These are phyloP conservation scores for Nigrospora osmanthi DNA, from an alignment of 2,329 filamentous ascomycete species.

Conservation along the genomic window DNA sequence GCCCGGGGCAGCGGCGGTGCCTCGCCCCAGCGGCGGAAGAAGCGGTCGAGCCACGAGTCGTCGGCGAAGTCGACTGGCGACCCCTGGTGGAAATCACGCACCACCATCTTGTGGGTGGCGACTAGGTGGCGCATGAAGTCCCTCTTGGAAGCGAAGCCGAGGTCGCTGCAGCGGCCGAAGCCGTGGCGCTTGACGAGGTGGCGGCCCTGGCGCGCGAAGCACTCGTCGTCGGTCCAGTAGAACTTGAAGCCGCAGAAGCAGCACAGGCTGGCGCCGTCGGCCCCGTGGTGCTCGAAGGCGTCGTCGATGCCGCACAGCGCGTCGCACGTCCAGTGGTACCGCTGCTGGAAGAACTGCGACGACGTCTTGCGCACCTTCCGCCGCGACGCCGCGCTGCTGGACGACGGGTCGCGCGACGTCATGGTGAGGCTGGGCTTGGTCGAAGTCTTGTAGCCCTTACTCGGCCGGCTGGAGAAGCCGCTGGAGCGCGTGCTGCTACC, in stretches of 20 bases:
- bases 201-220: background rate
- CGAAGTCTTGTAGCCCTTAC: no score
- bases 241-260: conserved; percentile 1
- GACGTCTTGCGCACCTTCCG: no score
- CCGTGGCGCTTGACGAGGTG: conserved; percentile 1
- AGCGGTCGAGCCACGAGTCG: background rate
- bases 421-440: no score
- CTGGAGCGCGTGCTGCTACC: no score
- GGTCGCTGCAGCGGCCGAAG: background rate
- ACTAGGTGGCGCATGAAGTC: background rate
- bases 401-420: no score
- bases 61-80: background rate
- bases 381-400: no score
- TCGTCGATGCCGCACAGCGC: background rate
- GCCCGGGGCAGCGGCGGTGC: background rate
- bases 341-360: background rate
- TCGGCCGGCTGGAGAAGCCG: no score
- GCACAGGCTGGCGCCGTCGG: background rate
- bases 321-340: background rate
- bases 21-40: background rate
- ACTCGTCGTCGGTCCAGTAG: conserved; percentile 3
- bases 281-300: background rate
- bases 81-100: background rate
- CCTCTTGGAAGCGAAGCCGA: background rate
- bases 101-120: background rate